Percentiles rank a stretch among this genome's conserved stretches.
Evolutionary conservation across 441 rosid genomes (phyloP).

Genomic region (Isatis lusitanica): DNA sequence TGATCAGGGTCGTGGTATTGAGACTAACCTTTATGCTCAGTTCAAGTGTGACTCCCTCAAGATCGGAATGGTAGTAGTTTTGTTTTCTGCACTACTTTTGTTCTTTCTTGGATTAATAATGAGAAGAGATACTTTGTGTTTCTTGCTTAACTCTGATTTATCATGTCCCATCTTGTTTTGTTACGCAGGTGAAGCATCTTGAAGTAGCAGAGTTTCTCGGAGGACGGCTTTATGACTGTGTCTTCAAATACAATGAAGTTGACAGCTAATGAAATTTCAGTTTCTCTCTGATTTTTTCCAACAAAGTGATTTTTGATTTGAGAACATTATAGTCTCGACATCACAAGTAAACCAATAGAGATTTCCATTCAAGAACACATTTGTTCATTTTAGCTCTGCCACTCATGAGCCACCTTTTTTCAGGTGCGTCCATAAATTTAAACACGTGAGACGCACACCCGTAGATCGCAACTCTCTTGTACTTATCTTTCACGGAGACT

Average conservation of each 20-base stretch:
- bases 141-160: neutral
- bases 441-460: neutral
- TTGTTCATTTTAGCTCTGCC: neutral
- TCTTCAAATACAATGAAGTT: constrained; percentile 77
- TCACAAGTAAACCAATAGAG: neutral
- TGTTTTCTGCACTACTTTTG: neutral
- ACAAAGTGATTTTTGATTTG: too few species aligned
- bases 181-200: constrained; percentile 77
- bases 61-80: constrained; percentile 76
- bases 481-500: too few species aligned
- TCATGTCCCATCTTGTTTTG: neutral
- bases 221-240: constrained; percentile 92
- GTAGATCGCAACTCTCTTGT: neutral
- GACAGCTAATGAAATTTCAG: neutral
- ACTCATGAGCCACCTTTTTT: neutral
- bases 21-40: constrained; percentile 95
- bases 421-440: neutral
- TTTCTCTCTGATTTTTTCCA: neutral
- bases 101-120: neutral
- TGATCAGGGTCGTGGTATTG: constrained; percentile 92
- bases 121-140: neutral
- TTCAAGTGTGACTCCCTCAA: constrained; percentile 95
- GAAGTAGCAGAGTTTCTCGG: constrained; percentile 96
- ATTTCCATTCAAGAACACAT: neutral
- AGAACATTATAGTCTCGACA: neutral